Evolutionary conservation across 2,329 filamentous ascomycete genomes (phyloP).

Genomic region (Cordyceps javanica): DNA sequence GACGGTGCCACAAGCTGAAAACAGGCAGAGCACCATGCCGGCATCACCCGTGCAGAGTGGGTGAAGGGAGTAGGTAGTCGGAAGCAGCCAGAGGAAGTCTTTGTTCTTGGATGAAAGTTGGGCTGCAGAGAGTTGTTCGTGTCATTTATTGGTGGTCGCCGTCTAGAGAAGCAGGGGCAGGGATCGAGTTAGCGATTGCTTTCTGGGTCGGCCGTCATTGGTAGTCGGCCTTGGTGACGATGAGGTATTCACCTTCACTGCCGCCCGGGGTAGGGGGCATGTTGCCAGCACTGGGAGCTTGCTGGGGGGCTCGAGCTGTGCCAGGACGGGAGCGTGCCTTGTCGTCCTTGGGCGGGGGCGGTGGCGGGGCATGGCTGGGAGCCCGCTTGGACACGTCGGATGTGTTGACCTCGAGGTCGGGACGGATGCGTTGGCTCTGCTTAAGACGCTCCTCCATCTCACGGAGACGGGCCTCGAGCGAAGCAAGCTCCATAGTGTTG

Average conservation of each 20-base stretch:
- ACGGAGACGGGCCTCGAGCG: conserved; percentile 74
- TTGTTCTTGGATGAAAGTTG: neutral
- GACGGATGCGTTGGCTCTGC: conserved; percentile 19
- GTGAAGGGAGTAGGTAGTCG: neutral
- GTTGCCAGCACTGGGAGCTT: conserved; percentile 46
- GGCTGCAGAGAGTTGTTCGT: neutral
- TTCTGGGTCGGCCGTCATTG: neutral
- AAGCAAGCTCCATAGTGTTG: conserved; percentile 74
- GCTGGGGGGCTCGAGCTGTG: conserved; percentile 45
- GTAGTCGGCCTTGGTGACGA: conserved; percentile 17
- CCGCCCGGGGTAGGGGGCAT: conserved; percentile 55
- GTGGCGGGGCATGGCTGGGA: conserved; percentile 22
- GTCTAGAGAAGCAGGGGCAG: conserved; percentile 11
- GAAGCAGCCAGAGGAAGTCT: neutral
- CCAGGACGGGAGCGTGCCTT: conserved; percentile 47
- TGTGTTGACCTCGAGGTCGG: conserved; percentile 17
- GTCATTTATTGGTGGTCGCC: conserved; percentile 15
- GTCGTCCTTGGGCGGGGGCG: conserved; percentile 20
- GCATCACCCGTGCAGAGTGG: neutral
- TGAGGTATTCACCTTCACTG: conserved; percentile 56
- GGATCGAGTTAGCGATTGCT: conserved; percentile 1
- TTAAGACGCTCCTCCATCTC: conserved; percentile 77
- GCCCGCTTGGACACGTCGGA: conserved; percentile 17
- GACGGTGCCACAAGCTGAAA: conserved; percentile 3
- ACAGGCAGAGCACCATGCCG: neutral